Base-by-base conservation (phyloP, 257 asterid species). In the Petunia secreta region DNA sequence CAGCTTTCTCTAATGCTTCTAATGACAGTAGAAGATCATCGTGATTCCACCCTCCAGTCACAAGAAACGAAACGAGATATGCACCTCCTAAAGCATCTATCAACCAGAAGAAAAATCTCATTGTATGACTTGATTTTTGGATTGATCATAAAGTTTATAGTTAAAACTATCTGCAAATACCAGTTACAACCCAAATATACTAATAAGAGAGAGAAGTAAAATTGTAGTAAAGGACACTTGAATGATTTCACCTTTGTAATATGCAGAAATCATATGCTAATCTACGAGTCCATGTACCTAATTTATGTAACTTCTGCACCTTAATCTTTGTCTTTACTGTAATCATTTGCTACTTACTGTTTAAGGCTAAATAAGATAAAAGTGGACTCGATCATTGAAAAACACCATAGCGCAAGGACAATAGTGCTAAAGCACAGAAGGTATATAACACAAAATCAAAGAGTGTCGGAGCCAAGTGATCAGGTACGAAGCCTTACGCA, bases 1-100 rank as follows among this genome's bases (percentile, higher is more conserved):
- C 98, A 86, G 97, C 98, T 81, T 92, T 97, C 82, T 94, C 97
- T 86, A 91, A 94, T 36, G 98, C 93, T 89, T 91, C 91, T 80
- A 94, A 80, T 25, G 97, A 89, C 79, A 89, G 94, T 80, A 84
- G 85, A 78, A 94, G 94, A 86, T 86, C 88, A 79, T 85, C 83
- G 80, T 88, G 93, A 83, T 94, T 93, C 99, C 97, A 88, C 9
- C 94, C 90, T 85, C 97, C 97, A 80, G 91, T 88, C 67, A 83
- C 89, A 81, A 91, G 90, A 85, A 95, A 95, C 44, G 91, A 93
- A 63, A 95, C 91, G 81, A 91, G 90, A 84, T 86, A 89, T n/a
- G 94, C 98, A 91, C 92, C 91, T 65, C 97, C 99, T 10, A 95
- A 87, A 84, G 86, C 92, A 86, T 95, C 99, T 92, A 96, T 15